These are phyloP conservation scores for Limtongia smithiae DNA, from an alignment of 805 yeast species.

Conservation along the genomic window DNA sequence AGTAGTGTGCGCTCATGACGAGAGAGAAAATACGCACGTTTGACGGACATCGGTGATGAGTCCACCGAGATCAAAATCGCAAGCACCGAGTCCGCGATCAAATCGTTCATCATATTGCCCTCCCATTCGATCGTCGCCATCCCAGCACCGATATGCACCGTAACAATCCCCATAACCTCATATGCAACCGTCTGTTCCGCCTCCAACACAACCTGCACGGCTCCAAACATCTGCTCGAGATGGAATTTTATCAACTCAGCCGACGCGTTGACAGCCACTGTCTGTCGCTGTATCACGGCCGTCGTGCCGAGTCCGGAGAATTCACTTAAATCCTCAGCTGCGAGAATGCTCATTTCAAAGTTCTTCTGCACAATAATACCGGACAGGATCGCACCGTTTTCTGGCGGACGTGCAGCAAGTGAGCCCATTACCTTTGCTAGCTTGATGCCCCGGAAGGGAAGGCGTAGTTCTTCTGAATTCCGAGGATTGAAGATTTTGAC, in stretches of 20 bases:
- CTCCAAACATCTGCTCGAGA: conserved; percentile 92
- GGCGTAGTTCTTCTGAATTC: conserved; percentile 74
- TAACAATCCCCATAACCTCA: conserved; percentile 62
- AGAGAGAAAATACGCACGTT: conserved; percentile 35
- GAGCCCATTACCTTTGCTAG: conserved; percentile 72
- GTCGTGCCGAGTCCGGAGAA: conserved; percentile 84
- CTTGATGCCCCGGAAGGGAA: conserved; percentile 78
- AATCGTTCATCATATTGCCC: conserved; percentile 82
- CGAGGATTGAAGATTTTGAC: conserved; percentile 89
- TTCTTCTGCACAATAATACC: conserved; percentile 91
- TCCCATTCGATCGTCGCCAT: conserved; percentile 80
- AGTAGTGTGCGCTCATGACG: neutral
- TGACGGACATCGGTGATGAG: conserved; percentile 92
- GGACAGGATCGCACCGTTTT: conserved; percentile 50
- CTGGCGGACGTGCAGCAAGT: conserved; percentile 49
- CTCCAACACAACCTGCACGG: conserved; percentile 59
- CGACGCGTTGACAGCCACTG: conserved; percentile 73
- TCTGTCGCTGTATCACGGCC: conserved; percentile 75
- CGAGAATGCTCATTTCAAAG: conserved; percentile 78
- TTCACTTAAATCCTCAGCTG: conserved; percentile 83
- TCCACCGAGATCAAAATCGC: conserved; percentile 90
- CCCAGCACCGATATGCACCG: conserved; percentile 47
- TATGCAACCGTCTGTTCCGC: conserved; percentile 34
- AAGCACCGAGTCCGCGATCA: conserved; percentile 89
- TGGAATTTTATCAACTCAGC: conserved; percentile 83